phyloP scores from a whole-genome alignment of 129 eudicot genomes.

The Chrysanthemum seticuspe region DNA sequence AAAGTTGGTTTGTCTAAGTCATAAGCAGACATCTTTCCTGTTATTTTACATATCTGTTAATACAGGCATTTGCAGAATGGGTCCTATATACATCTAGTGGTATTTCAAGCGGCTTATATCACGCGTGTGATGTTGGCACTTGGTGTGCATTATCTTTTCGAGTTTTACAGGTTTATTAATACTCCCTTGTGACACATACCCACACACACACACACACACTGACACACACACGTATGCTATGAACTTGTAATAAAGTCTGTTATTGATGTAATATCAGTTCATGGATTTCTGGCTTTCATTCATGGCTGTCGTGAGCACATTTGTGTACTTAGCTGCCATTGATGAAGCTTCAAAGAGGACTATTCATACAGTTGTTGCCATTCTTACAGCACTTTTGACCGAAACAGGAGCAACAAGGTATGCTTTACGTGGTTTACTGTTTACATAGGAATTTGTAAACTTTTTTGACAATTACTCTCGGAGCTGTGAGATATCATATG shows the following conservation, averaged over 20 bases:
- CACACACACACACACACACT: not conserved
- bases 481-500: not conserved
- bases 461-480: constrained; percentile 5
- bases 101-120: constrained; percentile 77
- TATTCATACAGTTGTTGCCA: constrained; percentile 68
- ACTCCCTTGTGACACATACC: not conserved
- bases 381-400: constrained; percentile 85
- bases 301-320: constrained; percentile 94
- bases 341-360: constrained; percentile 74
- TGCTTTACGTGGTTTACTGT: constrained; percentile 7
- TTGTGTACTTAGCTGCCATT: constrained; percentile 69
- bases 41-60: not conserved
- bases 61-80: constrained; percentile 92
- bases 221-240: not conserved
- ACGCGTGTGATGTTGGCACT: constrained; percentile 88
- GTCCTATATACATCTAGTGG: constrained; percentile 81
- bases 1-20: constrained; percentile 18
- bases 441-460: not conserved
- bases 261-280: constrained; percentile 44
- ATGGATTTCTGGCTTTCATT: constrained; percentile 96
- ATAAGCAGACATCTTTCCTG: not conserved
- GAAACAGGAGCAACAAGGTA: constrained; percentile 78
- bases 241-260: not conserved
- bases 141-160: constrained; percentile 67
- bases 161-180: constrained; percentile 62